Base-by-base conservation (phyloP, 2,329 filamentous ascomycete species). In the Paraphaeosphaeria minitans region DNA sequence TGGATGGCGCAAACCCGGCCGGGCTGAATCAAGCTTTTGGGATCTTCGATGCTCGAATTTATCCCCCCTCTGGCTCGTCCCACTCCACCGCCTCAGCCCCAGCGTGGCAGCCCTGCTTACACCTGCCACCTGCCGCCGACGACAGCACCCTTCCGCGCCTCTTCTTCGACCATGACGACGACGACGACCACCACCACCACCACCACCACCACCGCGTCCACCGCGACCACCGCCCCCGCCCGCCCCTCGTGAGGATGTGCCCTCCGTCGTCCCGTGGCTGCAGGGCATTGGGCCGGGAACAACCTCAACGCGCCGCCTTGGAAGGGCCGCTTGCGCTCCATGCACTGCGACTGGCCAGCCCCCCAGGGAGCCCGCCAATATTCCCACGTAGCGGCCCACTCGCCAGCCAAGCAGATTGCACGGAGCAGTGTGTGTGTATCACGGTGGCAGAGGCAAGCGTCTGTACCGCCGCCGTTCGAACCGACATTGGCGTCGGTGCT, bases 11-110 rank as follows among this genome's bases (percentile, higher is more conserved):
- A 59, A 58, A 35, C 41, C 19, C 31, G 46, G 49, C 57, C 59
- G 60, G 68, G 67, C 69, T 64, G 66, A 72, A 65, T 70, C 67
- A 75, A 75, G 72, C 72, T 75, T 75, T 74, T 56, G 57, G 61
- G 68, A 73, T 73, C 70, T 64, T 61, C 68, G 59, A 66, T 60
- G 57, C 16, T 35, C 35, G 60, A 50, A 61, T 64, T 53, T 61
- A 64, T 59, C 58, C 62, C 64, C 51, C 62, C 55, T 70, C 62
- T 71, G 69, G 67, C 59, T 64, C 68, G 68, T 65, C 60, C 60
- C 59, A 63, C 62, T n/a, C 66, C 67, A 66, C 68, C 68, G 60
- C 67, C n/a, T n/a, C n/a, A n/a, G n/a, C n/a, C n/a, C 57, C 22
- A 49, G 50, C 56, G 56, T 58, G 51, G 48, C 48, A 53, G 55